Evolutionary conservation across 805 yeast species (phyloP).

Genomic region (Sugiyamaella mastotermitis): DNA sequence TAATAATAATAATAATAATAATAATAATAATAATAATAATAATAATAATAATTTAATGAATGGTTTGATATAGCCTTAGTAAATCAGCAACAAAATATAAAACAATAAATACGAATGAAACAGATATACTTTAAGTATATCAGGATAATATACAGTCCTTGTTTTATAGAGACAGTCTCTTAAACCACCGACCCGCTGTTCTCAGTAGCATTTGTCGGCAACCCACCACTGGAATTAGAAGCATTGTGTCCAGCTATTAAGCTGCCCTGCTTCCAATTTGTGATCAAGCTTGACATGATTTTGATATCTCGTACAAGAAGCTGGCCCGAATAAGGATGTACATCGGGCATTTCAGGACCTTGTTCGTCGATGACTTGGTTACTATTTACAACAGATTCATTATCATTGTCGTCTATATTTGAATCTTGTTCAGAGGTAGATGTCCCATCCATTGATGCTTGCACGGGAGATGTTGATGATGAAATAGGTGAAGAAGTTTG

Average conservation of each 20-base stretch:
- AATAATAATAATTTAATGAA: too few relatives aligned
- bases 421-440: background rate
- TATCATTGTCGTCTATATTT: background rate
- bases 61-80: too few relatives aligned
- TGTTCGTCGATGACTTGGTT: background rate
- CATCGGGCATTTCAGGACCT: background rate
- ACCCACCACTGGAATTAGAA: background rate
- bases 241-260: background rate
- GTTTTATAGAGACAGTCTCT: too few relatives aligned
- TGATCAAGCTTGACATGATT: constrained; percentile 4
- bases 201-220: too few relatives aligned
- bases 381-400: constrained; percentile 1
- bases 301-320: constrained; percentile 13
- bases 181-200: too few relatives aligned
- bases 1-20: too few relatives aligned
- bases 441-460: background rate
- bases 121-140: too few relatives aligned
- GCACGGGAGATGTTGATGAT: background rate
- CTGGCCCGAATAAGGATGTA: constrained; percentile 14
- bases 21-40: too few relatives aligned
- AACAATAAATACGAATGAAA: too few relatives aligned
- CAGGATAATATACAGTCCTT: too few relatives aligned
- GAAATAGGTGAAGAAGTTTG: background rate
- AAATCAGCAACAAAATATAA: too few relatives aligned
- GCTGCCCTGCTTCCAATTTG: constrained; percentile 7